Conservation (phyloP, 345 rosid genomes). For the Heritiera fomes region DNA sequence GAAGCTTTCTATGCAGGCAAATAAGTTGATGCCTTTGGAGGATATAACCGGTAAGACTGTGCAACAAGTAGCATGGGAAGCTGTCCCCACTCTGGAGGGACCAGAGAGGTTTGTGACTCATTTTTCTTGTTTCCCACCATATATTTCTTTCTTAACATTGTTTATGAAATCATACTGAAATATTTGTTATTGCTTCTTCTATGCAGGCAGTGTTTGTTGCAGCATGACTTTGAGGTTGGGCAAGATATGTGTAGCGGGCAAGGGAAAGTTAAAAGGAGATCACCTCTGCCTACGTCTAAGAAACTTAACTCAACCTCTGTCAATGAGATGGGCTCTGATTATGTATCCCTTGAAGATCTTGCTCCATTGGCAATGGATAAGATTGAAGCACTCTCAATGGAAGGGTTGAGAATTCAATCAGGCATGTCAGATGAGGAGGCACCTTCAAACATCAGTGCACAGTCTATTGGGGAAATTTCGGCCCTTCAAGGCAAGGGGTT, state of each 20-base stretch:
- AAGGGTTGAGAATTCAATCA: conserved; percentile 91
- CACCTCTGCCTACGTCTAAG: conserved; percentile 42
- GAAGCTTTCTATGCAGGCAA: conserved; percentile 92
- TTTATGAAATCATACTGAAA: conserved; percentile 17
- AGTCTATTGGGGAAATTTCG: conserved; percentile 66
- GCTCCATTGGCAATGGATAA: conserved; percentile 98
- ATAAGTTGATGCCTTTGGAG: conserved; percentile 87
- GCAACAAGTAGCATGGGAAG: conserved; percentile 83
- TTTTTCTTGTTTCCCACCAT: not conserved
- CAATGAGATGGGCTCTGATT: conserved; percentile 56
- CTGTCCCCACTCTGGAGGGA: conserved; percentile 50
- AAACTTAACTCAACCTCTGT: conserved; percentile 41
- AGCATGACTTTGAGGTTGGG: conserved; percentile 39
- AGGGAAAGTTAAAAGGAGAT: conserved; percentile 38
- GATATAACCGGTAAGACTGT: conserved; percentile 90
- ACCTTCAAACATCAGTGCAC: conserved; percentile 69
- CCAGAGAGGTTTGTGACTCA: conserved; percentile 57
- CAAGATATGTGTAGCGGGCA: conserved; percentile 36
- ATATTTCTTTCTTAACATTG: conserved; percentile 10
- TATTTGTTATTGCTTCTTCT: conserved; percentile 29
- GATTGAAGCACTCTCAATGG: conserved; percentile 93
- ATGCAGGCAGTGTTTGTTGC: conserved; percentile 51
- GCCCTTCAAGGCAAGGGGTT: conserved; percentile 72
- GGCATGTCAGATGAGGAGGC: conserved; percentile 80
- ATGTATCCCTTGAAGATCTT: conserved; percentile 88